A percentile compares a stretch with the other conserved stretches of the same genome.
These are phyloP conservation scores for Pezicula carpinea DNA, from an alignment of 2,329 filamentous ascomycete species.

Conservation along the genomic window DNA sequence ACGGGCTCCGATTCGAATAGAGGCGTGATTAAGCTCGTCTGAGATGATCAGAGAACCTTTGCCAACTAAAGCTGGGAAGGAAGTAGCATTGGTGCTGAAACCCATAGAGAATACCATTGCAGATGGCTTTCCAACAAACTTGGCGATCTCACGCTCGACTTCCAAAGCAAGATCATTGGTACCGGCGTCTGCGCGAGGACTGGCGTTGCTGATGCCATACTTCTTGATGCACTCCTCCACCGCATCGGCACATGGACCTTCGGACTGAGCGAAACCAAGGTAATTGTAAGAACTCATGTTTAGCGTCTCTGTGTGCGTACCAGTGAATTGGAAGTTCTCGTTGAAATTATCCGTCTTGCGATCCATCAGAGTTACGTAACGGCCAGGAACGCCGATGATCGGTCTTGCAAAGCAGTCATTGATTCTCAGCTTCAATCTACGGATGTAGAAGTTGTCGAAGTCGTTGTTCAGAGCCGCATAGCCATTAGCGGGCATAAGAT, in stretches of 20 bases:
- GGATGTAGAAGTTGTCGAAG: slow-evolving; percentile 97
- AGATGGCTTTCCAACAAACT: slow-evolving; percentile 89
- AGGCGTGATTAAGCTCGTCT: slow-evolving; percentile 96
- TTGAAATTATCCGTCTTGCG: slow-evolving; percentile 91
- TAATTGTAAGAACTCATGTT: slow-evolving; percentile 99
- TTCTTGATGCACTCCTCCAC: slow-evolving; percentile 81
- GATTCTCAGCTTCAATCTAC: slow-evolving; percentile 86
- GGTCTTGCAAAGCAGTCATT: slow-evolving; percentile 96
- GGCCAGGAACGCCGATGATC: slow-evolving; percentile 87
- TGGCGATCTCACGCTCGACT: slow-evolving; percentile 83
- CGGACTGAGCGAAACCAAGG: slow-evolving; percentile 94
- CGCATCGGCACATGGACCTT: slow-evolving; percentile 91
- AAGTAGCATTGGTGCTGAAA: slow-evolving; percentile 89
- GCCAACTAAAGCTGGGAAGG: slow-evolving; percentile 86
- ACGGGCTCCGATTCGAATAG: slow-evolving; percentile 91
- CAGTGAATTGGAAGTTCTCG: slow-evolving; percentile 80
- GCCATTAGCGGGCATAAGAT: slow-evolving; percentile 77
- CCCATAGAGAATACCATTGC: slow-evolving; percentile 99
- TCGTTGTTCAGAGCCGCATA: slow-evolving; percentile 96
- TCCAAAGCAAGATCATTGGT: slow-evolving; percentile 84
- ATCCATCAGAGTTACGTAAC: slow-evolving; percentile 89
- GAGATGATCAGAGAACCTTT: slow-evolving; percentile 95
- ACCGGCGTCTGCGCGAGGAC: slow-evolving; percentile 77
- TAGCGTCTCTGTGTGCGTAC: slow-evolving; percentile 87
- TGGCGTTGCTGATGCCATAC: slow-evolving; percentile 79